Evolutionary conservation across 202 grass and related monocot species (phyloP).

Genomic region (Carex sylvatica): DNA sequence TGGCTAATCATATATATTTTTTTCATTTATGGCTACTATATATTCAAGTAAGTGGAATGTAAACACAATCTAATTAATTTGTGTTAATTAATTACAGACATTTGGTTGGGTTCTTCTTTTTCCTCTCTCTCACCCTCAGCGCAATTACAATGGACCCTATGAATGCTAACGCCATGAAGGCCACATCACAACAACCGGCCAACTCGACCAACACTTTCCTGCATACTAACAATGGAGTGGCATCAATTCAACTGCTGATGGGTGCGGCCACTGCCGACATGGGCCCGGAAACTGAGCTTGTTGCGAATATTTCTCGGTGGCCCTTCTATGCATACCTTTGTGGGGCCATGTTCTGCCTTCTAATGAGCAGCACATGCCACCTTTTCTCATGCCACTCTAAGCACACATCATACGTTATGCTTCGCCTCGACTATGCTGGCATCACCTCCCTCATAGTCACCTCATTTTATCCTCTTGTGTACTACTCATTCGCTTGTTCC

Average conservation of each 20-base stretch:
- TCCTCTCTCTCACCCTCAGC: slow-evolving; percentile 57
- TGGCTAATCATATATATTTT: not conserved
- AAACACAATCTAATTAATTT: not conserved
- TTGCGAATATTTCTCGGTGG: slow-evolving; percentile 42
- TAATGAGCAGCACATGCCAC: slow-evolving; percentile 79
- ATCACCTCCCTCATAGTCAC: slow-evolving; percentile 79
- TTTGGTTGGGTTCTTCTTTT: slow-evolving; percentile 78
- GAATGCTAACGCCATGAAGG: not conserved
- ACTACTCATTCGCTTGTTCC: slow-evolving; percentile 81
- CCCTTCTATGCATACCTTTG: slow-evolving; percentile 74
- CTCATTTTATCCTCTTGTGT: slow-evolving; percentile 89
- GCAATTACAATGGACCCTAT: slow-evolving; percentile 43
- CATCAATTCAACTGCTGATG: slow-evolving; percentile 17
- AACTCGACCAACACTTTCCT: slow-evolving; percentile 21
- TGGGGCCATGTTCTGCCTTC: slow-evolving; percentile 84
- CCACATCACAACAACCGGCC: not conserved
- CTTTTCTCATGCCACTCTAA: slow-evolving; percentile 74
- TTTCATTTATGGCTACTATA: not conserved
- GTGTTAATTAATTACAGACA: slow-evolving; percentile 34
- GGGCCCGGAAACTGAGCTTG: not conserved
- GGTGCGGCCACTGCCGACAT: slow-evolving; percentile 10
- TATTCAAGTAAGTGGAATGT: not conserved
- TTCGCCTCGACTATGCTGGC: slow-evolving; percentile 85
- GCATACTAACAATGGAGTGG: not conserved
- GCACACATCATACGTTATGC: slow-evolving; percentile 60